A percentile compares a stretch with the other conserved stretches of the same genome.
Conservation (phyloP, 306 rosid genomes). For the Ammopiptanthus mongolicus region DNA sequence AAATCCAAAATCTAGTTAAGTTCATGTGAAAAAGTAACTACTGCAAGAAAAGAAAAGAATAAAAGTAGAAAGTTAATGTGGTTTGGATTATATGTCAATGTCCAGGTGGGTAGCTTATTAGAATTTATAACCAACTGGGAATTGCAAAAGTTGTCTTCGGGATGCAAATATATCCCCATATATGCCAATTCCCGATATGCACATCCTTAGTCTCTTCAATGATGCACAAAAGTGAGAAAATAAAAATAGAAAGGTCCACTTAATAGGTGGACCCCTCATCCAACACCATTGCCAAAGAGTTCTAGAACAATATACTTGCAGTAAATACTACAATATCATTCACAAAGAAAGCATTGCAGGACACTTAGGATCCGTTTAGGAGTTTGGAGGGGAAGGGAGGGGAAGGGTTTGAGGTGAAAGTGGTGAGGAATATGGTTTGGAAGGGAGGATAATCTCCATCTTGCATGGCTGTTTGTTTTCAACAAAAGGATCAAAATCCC, state of each 20-base stretch:
- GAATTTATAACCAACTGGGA: neutral
- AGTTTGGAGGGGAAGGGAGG: too few species aligned
- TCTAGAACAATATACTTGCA: neutral
- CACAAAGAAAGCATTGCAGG: neutral
- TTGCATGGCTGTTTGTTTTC: too few species aligned
- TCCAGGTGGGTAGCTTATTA: neutral
- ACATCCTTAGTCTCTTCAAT: neutral
- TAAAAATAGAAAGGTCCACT: conserved; percentile 5
- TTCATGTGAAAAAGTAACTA: neutral
- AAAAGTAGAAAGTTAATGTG: neutral
- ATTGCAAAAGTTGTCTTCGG: neutral
- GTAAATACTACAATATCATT: neutral
- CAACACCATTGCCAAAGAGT: neutral
- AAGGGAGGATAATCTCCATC: too few species aligned
- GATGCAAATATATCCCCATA: conserved; percentile 5
- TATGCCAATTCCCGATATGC: neutral
- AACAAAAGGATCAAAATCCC: too few species aligned
- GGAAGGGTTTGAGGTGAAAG: too few species aligned
- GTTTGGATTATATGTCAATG: neutral
- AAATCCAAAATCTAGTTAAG: neutral
- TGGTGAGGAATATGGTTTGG: too few species aligned
- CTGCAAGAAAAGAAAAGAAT: neutral
- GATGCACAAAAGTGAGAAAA: neutral
- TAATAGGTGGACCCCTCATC: neutral
- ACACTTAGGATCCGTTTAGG: too few species aligned